Conservation (phyloP, 371 early-diverging fungal species). For the Rhizopus microsporus region DNA sequence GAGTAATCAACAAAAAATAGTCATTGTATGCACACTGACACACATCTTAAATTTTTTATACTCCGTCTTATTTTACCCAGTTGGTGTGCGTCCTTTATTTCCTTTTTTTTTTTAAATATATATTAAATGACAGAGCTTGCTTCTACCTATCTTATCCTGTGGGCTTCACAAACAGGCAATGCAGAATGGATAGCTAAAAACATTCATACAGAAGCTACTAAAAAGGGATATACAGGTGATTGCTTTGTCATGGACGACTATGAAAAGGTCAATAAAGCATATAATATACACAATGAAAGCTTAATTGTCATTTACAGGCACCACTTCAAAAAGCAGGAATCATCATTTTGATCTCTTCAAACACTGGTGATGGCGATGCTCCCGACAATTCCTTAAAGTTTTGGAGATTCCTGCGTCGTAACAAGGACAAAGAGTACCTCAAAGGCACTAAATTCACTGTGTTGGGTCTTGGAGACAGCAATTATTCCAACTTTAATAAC, state of each 20-base stretch:
- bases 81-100: neutral
- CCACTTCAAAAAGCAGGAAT: conserved; percentile 52
- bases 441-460: conserved; percentile 49
- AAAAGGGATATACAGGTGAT: conserved; percentile 67
- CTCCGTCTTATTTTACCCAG: neutral
- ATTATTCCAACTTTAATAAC: conserved; percentile 89
- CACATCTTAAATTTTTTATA: no score
- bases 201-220: conserved; percentile 72
- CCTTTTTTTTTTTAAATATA: neutral
- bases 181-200: conserved; percentile 90
- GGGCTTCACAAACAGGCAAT: conserved; percentile 93
- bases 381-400: conserved; percentile 91
- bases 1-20: no score
- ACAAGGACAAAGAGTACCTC: conserved; percentile 57
- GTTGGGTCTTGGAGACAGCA: conserved; percentile 88
- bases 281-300: neutral
- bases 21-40: no score
- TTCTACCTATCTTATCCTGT: conserved; percentile 57
- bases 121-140: conserved; percentile 25
- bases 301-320: conserved; percentile 21
- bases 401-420: conserved; percentile 77
- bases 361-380: conserved; percentile 96
- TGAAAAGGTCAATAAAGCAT: conserved; percentile 52
- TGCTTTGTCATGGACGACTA: conserved; percentile 74
- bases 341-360: conserved; percentile 81